Evolutionary conservation across 371 early-diverging fungal genomes (phyloP).

Genomic region (Paramicrosporidium saccamoebae): DNA sequence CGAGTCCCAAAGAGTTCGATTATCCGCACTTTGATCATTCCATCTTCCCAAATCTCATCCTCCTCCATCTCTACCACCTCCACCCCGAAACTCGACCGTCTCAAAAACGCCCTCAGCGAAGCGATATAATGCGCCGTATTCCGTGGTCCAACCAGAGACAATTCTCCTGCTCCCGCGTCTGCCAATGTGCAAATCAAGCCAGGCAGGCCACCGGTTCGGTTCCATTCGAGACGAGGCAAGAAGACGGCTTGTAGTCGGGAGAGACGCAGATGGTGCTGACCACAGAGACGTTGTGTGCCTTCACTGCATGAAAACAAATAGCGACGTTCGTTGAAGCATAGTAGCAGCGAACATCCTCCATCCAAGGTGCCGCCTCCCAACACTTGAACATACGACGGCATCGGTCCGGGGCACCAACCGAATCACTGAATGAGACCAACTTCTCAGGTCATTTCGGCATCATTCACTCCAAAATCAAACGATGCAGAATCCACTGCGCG

Average conservation of each 20-base stretch:
- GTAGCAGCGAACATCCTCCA: constrained; percentile 30
- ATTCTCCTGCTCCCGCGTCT: constrained; percentile 20
- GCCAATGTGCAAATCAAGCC: constrained; percentile 67
- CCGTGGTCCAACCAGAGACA: constrained; percentile 25
- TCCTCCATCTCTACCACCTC: constrained; percentile 4
- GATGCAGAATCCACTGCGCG: too few relatives aligned
- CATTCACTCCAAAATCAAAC: too few relatives aligned
- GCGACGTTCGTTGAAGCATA: constrained; percentile 34
- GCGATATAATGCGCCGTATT: constrained; percentile 47
- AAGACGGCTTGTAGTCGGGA: constrained; percentile 32
- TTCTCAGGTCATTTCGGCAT: too few relatives aligned
- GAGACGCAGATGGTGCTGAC: constrained; percentile 29
- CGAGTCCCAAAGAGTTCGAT: background rate
- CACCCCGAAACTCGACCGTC: constrained; percentile 5
- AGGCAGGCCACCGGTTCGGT: constrained; percentile 52
- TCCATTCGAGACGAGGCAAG: constrained; percentile 40
- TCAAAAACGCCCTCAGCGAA: constrained; percentile 30
- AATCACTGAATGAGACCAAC: too few relatives aligned
- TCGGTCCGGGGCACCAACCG: too few relatives aligned
- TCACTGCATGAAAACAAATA: constrained; percentile 85
- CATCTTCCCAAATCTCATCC: too few relatives aligned
- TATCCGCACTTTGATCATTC: background rate
- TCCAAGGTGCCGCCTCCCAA: too few relatives aligned
- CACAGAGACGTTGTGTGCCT: constrained; percentile 51
- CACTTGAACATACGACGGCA: too few relatives aligned